phyloP scores from a whole-genome alignment of 768 basidiomycete species.

The Rhodosporidiobolus odoratus region DNA sequence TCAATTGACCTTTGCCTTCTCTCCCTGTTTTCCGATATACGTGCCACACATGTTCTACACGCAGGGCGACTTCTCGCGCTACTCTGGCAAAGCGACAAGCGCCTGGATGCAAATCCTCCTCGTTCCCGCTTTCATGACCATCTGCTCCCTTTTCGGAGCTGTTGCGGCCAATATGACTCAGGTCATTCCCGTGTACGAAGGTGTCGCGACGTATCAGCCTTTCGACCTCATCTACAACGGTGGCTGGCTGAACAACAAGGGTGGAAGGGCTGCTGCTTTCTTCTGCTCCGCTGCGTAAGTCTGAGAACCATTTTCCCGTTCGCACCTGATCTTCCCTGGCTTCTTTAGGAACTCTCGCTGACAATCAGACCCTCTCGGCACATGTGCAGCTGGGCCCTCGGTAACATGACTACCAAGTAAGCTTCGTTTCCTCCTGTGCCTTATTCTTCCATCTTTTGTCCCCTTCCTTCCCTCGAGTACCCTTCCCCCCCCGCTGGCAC shows the following conservation, averaged over 20 bases:
- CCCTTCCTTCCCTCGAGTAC: too few species aligned
- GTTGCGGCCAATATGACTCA: conserved; percentile 30
- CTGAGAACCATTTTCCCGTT: too few species aligned
- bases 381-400: conserved; percentile 25
- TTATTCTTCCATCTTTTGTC: too few species aligned
- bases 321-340: too few species aligned
- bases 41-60: not conserved
- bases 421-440: not conserved
- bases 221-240: conserved; percentile 34
- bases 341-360: too few species aligned
- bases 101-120: conserved; percentile 35
- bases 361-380: too few species aligned
- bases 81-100: conserved; percentile 6
- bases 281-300: conserved; percentile 26
- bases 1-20: too few species aligned
- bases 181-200: conserved; percentile 36
- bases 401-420: conserved; percentile 26
- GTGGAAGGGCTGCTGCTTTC: conserved; percentile 32
- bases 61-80: conserved; percentile 23
- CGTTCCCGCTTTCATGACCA: conserved; percentile 38
- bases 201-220: too few species aligned
- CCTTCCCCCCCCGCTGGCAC: too few species aligned
- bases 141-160: conserved; percentile 37
- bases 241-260: conserved; percentile 16
- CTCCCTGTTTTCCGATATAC: not conserved